Percentiles rank a stretch among this genome's conserved stretches.
phyloP scores from a whole-genome alignment of 345 rosid species.

The Gossypium mustelinum region DNA sequence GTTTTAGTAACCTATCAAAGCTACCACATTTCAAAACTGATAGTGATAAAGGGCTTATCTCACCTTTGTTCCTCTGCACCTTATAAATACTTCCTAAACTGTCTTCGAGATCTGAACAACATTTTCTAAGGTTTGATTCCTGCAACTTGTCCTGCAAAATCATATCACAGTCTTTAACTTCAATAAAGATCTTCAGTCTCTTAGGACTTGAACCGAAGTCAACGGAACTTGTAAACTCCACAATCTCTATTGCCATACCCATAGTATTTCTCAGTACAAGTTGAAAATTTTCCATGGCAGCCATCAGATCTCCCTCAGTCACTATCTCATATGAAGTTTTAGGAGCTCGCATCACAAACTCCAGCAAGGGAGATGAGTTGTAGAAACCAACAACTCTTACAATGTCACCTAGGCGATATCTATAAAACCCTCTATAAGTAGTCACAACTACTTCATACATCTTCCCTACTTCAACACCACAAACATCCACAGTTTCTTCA shows the following conservation, averaged over 20 bases:
- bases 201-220: slow-evolving; percentile 25
- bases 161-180: slow-evolving; percentile 24
- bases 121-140: slow-evolving; percentile 20
- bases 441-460: slow-evolving; percentile 44
- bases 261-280: slow-evolving; percentile 20
- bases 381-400: slow-evolving; percentile 43
- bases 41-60: slow-evolving; percentile 28
- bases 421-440: slow-evolving; percentile 44
- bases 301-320: slow-evolving; percentile 39
- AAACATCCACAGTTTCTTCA: slow-evolving; percentile 33
- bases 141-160: slow-evolving; percentile 16
- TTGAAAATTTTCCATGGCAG: slow-evolving; percentile 35
- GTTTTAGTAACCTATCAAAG: slow-evolving; percentile 33
- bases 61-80: slow-evolving; percentile 35
- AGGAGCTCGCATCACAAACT: slow-evolving; percentile 48
- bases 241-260: slow-evolving; percentile 28
- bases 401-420: slow-evolving; percentile 44
- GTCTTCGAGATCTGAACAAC: slow-evolving; percentile 34
- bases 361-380: slow-evolving; percentile 42
- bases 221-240: slow-evolving; percentile 32
- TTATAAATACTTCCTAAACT: slow-evolving; percentile 37
- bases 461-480: slow-evolving; percentile 43
- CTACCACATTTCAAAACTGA: slow-evolving; percentile 35
- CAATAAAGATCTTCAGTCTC: slow-evolving; percentile 34
- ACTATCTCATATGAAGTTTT: slow-evolving; percentile 30